These are phyloP conservation scores for Xylariaceae sp. DNA, from an alignment of 2,329 filamentous ascomycete genomes.

Conservation along the genomic window DNA sequence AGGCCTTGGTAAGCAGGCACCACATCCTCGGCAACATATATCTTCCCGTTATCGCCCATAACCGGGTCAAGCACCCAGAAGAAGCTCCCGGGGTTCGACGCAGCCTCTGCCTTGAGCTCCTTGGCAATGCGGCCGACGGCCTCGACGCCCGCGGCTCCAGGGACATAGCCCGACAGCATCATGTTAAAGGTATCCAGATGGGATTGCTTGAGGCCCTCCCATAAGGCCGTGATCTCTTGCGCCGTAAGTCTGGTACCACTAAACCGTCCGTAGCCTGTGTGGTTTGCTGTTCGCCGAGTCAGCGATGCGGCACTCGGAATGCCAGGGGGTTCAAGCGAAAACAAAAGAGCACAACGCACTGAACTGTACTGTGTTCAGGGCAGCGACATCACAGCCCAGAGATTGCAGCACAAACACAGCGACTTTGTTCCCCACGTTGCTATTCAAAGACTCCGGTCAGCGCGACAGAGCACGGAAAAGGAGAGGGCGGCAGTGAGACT, in stretches of 20 bases:
- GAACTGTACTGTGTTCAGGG: constrained; percentile 95
- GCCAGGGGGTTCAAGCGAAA: not conserved
- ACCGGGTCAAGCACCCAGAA: constrained; percentile 98
- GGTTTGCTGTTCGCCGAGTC: constrained; percentile 64
- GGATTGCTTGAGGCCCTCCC: constrained; percentile 76
- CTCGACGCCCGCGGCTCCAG: constrained; percentile 77
- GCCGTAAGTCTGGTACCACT: constrained; percentile 80
- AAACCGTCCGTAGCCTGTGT: constrained; percentile 86
- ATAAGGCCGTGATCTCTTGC: constrained; percentile 77
- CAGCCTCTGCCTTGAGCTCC: constrained; percentile 67
- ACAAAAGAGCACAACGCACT: constrained; percentile 65
- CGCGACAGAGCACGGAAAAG: constrained; percentile 15
- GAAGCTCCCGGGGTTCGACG: constrained; percentile 64
- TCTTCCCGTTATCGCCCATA: constrained; percentile 90
- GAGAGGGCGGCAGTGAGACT: constrained; percentile 36
- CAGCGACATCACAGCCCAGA: constrained; percentile 87
- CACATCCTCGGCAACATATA: constrained; percentile 89
- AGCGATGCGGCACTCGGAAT: not conserved
- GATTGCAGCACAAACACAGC: constrained; percentile 92
- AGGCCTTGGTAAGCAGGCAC: constrained; percentile 85
- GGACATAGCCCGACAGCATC: constrained; percentile 91
- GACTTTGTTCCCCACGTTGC: constrained; percentile 97
- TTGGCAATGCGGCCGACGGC: constrained; percentile 79
- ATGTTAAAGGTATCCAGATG: constrained; percentile 87
- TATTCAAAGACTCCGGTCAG: constrained; percentile 38